Percentiles rank a stretch among this genome's conserved stretches.
Conservation (phyloP, 495 filamentous ascomycete species). For the Lineolata rhizophorae region DNA sequence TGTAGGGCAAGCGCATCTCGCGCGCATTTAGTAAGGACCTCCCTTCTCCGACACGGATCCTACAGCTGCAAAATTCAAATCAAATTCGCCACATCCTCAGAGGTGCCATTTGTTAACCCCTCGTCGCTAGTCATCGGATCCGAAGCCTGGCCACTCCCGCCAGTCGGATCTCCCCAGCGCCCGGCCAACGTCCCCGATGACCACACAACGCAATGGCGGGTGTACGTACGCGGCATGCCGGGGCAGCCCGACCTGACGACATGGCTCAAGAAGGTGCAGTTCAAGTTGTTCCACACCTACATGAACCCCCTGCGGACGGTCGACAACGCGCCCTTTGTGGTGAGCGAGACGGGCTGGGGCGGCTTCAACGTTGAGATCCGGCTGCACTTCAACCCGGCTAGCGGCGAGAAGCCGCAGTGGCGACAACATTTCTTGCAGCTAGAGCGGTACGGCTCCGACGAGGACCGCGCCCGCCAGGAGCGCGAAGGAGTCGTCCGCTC, state of each 20-base stretch:
- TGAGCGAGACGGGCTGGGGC: slow-evolving; percentile 87
- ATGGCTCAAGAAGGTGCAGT: slow-evolving; percentile 92
- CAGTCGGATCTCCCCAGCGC: slow-evolving; percentile 47
- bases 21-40: slow-evolving; percentile 39
- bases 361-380: slow-evolving; percentile 93
- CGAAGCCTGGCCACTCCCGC: slow-evolving; percentile 48
- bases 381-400: slow-evolving; percentile 70
- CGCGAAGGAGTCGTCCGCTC: slow-evolving; percentile 41
- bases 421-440: slow-evolving; percentile 78
- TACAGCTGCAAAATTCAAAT: slow-evolving; percentile 5
- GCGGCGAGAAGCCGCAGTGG: slow-evolving; percentile 74
- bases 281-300: slow-evolving; percentile 93
- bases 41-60: slow-evolving; percentile 6
- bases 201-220: slow-evolving; percentile 89
- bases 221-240: slow-evolving; percentile 73
- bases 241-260: slow-evolving; percentile 66
- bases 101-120: no score
- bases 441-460: slow-evolving; percentile 73
- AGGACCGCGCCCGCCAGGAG: slow-evolving; percentile 40
- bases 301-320: slow-evolving; percentile 55
- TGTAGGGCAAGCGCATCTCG: slow-evolving; percentile 53
- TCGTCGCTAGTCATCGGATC: slow-evolving; percentile 73
- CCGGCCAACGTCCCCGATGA: slow-evolving; percentile 38
- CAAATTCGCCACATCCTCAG: no score
- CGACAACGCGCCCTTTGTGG: slow-evolving; percentile 59